Base-by-base conservation (phyloP, 192 early-diverging fungal genomes). In the Geosiphon pyriformis region DNA sequence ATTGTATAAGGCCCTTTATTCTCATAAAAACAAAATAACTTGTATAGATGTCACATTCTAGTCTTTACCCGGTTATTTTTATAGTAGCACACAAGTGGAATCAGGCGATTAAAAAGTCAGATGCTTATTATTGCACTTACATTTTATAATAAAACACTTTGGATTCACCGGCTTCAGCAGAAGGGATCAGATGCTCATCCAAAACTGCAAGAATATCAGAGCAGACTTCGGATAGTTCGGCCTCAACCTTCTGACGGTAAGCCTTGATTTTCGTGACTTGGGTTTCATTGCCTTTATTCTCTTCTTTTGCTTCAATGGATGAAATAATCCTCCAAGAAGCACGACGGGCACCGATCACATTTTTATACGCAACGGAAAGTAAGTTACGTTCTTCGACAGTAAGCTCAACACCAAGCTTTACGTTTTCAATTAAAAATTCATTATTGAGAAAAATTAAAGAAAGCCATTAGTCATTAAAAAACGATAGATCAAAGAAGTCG, bases 81-180 rank as follows among this genome's bases (percentile, higher is more conserved):
- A n/a, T n/a, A n/a, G n/a, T n/a, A n/a, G n/a, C n/a, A n/a, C n/a
- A n/a, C n/a, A n/a, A n/a, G n/a, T n/a, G n/a, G n/a, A n/a, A n/a
- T n/a, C n/a, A n/a, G n/a, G n/a, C n/a, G n/a, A n/a, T n/a, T n/a
- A n/a, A n/a, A n/a, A n/a, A n/a, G n/a, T n/a, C n/a, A n/a, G n/a
- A n/a, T n/a, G n/a, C n/a, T n/a, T n/a, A n/a, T n/a, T n/a, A n/a
- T n/a, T n/a, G n/a, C 78, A 50, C 76, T 57, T 70, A 81, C 95
- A 98, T 96, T 85, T 98, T 98, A 88, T 90, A 94, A 83, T 96
- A 98, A 80, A 98, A 98, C 70, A 98, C 93, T 78, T 90, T 92
- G 62, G 93, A 91, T 83, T 98, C 95, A 76, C 90, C 87, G 73
- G 90, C 90, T 72, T 87, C 88, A 46, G 91, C 93, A 74, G 83